Conservation (phyloP, 345 rosid genomes). For the Eucalyptus grandis region DNA sequence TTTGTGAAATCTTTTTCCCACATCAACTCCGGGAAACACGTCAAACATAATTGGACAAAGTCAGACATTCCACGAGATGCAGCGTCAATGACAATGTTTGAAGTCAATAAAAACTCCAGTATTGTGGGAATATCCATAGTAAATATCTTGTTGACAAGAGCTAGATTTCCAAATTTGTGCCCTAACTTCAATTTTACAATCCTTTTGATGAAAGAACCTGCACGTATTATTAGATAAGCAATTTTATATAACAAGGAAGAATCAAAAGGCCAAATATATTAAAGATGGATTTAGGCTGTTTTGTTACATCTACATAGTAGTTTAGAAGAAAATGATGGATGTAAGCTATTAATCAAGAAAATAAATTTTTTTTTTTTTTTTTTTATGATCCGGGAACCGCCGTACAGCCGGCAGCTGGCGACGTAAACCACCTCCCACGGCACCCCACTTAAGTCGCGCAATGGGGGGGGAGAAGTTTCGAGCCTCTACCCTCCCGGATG, state of each 20-base stretch:
- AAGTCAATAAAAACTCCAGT: not conserved
- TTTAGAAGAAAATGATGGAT: no score
- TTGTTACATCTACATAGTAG: no score
- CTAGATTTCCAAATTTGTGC: not conserved
- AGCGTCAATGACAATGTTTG: not conserved
- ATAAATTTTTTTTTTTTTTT: no score
- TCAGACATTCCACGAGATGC: not conserved
- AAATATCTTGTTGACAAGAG: fast-evolving
- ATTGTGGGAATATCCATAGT: fast-evolving
- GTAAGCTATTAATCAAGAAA: not conserved
- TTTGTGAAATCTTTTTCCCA: not conserved
- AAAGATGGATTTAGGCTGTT: no score
- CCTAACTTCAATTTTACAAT: not conserved
- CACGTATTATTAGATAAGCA: not conserved
- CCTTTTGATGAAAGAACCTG: not conserved
- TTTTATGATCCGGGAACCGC: no score
- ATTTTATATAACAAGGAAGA: not conserved
- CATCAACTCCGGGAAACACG: not conserved
- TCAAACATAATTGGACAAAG: not conserved
- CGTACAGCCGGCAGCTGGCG: no score
- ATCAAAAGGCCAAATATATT: not conserved
- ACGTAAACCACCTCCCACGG: no score
- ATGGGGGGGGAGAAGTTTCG: no score
- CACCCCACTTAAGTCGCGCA: no score
- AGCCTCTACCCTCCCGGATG: no score